Conservation (phyloP, 331 rosid species). For the Spiraea crenata region DNA sequence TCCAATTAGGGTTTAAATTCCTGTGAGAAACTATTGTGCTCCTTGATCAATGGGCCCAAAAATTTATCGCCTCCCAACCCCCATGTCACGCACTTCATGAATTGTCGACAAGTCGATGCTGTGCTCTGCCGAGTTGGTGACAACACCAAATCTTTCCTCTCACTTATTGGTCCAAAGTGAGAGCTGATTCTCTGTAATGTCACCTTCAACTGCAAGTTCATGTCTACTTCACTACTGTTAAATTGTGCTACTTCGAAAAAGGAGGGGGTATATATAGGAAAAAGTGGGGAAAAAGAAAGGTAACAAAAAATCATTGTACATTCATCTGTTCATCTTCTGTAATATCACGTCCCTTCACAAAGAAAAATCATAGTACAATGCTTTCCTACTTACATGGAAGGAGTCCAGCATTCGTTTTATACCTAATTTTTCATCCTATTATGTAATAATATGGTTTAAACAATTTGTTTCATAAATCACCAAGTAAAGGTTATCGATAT, state of each 20-base stretch:
- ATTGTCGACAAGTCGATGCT: constrained; percentile 49
- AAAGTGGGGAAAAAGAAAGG: constrained; percentile 11
- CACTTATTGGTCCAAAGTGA: constrained; percentile 49
- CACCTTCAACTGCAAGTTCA: constrained; percentile 48
- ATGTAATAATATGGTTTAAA: no score
- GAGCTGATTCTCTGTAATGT: constrained; percentile 49
- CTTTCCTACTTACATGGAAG: no score
- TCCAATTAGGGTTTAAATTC: constrained; percentile 35
- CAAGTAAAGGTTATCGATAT: no score
- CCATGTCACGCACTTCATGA: constrained; percentile 12
- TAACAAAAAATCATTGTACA: constrained; percentile 26
- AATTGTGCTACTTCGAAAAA: constrained; percentile 32
- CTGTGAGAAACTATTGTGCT: constrained; percentile 34
- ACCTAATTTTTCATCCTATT: no score
- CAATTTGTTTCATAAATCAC: no score
- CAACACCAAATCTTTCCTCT: constrained; percentile 30
- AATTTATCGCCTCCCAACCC: constrained; percentile 14
- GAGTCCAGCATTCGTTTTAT: no score
- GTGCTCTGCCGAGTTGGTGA: constrained; percentile 48
- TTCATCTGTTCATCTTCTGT: constrained; percentile 17
- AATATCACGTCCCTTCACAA: constrained; percentile 18
- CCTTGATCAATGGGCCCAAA: constrained; percentile 50
- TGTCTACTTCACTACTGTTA: constrained; percentile 32
- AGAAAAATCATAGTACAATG: constrained; percentile 20
- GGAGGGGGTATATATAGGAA: neutral